Evolutionary conservation across 2,329 filamentous ascomycete genomes (phyloP), one percentile per base, ranked within the genome.

Genomic region (Talaromyces funiculosus): DNA sequence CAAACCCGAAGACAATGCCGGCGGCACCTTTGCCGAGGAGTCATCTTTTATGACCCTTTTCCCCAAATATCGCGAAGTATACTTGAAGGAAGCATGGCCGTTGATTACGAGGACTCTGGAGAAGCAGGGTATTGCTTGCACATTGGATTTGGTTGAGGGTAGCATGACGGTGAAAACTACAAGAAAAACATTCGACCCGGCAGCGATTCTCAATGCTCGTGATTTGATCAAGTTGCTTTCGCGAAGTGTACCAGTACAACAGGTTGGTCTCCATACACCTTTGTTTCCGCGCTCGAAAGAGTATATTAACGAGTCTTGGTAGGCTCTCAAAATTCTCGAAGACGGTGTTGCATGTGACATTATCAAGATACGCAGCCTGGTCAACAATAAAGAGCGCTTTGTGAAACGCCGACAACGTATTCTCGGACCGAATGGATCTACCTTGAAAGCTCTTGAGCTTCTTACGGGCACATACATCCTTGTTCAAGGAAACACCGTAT

Each of bases 121-220:
- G 70, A 95, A 94, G 76, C 81, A 84, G 60, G 92, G 92, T 66
- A 91, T 99, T 51, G 90, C 90, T 45, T 97, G 93, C 72, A 92
- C 90, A 8, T 85, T 99, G 26, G 93, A 99, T 79, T 82, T 99
- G 73, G 89, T 97, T 4, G 92, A 97, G 74, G 94, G 94, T 71
- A 91, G 87, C 73, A 97, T 97, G 93, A 92, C 90, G 0, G 93
- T 97, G 65, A 95, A 93, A 77, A 97, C 94, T 24, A 97, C 93
- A 7, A 82, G 89, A 69, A 92, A 92, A 75, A 96, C 92, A 3
- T 96, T 82, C 73, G 94, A 99, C 71, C 94, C 94, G 7, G 92
- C 92, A 5, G 85, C 92, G 4, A 96, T 99, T 61, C 83, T 99
- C 59, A 96, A 97, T 67, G 92, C 93, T 16, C 86, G 94, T 66